phyloP scores from a whole-genome alignment of 805 yeast species.

The Metschnikowia reukaufii region DNA sequence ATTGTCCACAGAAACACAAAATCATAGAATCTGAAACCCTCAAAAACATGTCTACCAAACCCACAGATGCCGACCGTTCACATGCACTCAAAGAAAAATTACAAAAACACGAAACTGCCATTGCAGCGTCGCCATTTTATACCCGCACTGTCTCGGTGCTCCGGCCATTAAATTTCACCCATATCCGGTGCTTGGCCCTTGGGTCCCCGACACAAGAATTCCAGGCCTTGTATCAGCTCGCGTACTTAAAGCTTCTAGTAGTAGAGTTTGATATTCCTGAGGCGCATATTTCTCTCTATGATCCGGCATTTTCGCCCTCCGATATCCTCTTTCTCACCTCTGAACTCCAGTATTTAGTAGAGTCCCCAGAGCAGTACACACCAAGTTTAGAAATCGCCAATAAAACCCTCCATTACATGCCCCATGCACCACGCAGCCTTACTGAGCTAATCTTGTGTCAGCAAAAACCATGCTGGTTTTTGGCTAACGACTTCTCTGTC shows the following conservation, averaged over 20 bases:
- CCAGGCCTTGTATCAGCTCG: constrained; percentile 68
- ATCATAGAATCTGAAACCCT: not conserved
- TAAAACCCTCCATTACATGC: constrained; percentile 57
- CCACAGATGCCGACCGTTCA: not conserved
- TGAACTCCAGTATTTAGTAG: constrained; percentile 16
- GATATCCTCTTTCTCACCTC: constrained; percentile 40
- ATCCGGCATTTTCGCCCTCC: constrained; percentile 56
- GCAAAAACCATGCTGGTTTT: constrained; percentile 37
- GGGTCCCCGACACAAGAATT: constrained; percentile 62
- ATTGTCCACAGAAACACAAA: no score
- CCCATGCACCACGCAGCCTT: constrained; percentile 68
- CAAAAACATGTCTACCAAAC: not conserved
- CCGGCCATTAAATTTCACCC: constrained; percentile 10
- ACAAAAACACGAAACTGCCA: not conserved
- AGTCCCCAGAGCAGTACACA: constrained; percentile 9
- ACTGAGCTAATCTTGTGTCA: constrained; percentile 41
- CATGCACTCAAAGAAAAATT: not conserved
- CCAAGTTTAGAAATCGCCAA: not conserved
- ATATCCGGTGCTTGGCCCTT: constrained; percentile 66
- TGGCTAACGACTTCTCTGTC: constrained; percentile 52
- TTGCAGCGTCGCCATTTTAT: not conserved
- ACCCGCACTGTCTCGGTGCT: constrained; percentile 5
- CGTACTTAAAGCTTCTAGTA: constrained; percentile 48
- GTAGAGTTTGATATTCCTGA: constrained; percentile 17
- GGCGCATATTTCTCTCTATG: constrained; percentile 49